Evolutionary conservation across 768 basidiomycete species (phyloP), one percentile per base, ranked within the genome.

Genomic region (Tricholomella constricta): DNA sequence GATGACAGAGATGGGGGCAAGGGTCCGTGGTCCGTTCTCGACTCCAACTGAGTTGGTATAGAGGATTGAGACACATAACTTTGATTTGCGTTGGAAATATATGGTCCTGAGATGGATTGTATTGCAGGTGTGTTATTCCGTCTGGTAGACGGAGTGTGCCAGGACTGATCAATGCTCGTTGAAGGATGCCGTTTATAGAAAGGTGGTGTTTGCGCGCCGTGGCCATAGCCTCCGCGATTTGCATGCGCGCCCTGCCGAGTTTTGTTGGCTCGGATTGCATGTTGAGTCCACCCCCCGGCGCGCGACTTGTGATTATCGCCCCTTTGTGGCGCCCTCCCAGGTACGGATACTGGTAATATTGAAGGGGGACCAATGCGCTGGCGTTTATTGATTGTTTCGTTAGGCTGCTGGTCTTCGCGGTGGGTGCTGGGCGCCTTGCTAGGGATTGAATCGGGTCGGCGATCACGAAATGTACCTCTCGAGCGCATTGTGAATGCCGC

Each of bases 391-490:
- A 62, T 54, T 2, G 43, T 35, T 41, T 62, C 62, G 11, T 62
- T 62, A 1, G 62, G 62, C 29, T 62, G 62, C n/a, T 49, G 47
- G 37, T 62, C 62, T 41, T 62, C 62, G 3, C 52, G 51, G 43
- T 60, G 58, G 2, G 26, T 31, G 15, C 22, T 25, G 25, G 41
- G 11, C 14, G 32, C 20, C 7, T 9, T 17, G 5, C 17, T 19
- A 9, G 15, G 22, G 4, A 32, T 11, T 37, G 25, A 11, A 15
- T 34, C 20, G 14, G 50, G 25, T 10, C 34, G 50, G 8, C 45
- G 19, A 12, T 22, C 22, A 25, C 25, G 49, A 35, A 44, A 43
- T 34, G 41, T 36, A 14, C 41, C 31, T 8, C 37, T 27, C 19
- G 50, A 19, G 6, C 6, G 14, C 42, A 51, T 51, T 25, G 38